phyloP scores from a whole-genome alignment of 371 early-diverging fungal species.

The Cladochytrium tenue region DNA sequence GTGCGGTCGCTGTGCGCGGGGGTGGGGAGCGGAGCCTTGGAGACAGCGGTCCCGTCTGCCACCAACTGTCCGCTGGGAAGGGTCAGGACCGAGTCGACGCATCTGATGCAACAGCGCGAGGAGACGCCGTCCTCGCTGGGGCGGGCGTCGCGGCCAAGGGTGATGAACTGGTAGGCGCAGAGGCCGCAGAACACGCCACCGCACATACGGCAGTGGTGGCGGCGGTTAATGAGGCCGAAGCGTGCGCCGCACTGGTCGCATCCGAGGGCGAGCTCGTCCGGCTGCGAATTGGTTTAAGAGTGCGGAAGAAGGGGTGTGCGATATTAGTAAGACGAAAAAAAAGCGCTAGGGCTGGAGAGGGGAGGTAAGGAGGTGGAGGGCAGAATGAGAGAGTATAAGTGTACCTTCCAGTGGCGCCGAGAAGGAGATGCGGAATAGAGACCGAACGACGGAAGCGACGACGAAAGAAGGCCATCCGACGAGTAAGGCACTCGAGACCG shows the following conservation, averaged over 20 bases:
- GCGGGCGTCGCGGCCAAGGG: background rate
- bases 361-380: too few relatives aligned
- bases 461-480: too few relatives aligned
- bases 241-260: background rate
- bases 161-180: background rate
- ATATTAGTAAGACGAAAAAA: too few relatives aligned
- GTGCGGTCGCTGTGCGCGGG: background rate
- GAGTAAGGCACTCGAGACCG: too few relatives aligned
- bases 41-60: background rate
- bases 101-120: background rate
- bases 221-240: background rate
- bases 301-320: too few relatives aligned
- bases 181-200: slow-evolving; percentile 4
- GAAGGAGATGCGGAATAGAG: too few relatives aligned
- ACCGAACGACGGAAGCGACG: too few relatives aligned
- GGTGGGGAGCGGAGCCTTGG: background rate
- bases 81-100: background rate
- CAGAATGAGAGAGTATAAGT: too few relatives aligned
- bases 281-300: background rate
- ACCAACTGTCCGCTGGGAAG: too few relatives aligned
- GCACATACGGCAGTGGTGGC: slow-evolving; percentile 7
- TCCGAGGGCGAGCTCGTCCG: background rate
- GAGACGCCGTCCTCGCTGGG: background rate
- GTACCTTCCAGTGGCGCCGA: too few relatives aligned
- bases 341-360: too few relatives aligned